These are phyloP conservation scores for Wickerhamomyces silvicola DNA, from an alignment of 805 yeast genomes.

Conservation along the genomic window DNA sequence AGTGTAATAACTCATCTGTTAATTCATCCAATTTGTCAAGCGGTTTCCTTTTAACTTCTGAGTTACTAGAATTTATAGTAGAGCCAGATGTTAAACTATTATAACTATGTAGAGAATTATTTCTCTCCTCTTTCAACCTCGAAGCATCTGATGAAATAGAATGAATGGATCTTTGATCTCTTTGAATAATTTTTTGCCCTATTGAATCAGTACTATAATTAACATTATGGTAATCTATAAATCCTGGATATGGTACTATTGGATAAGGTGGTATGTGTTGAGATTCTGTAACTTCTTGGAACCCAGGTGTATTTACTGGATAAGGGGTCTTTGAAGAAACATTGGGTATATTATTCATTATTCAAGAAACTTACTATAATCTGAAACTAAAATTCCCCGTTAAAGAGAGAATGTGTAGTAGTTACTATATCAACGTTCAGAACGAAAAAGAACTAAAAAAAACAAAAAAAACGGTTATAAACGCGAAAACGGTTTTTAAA, in stretches of 20 bases:
- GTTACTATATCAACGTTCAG: too few relatives aligned
- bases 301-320: too few relatives aligned
- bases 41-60: too few relatives aligned
- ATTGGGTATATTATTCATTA: too few relatives aligned
- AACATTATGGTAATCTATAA: constrained; percentile 4
- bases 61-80: neutral
- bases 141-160: constrained; percentile 1
- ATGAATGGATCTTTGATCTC: constrained; percentile 8
- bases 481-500: too few relatives aligned
- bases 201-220: constrained; percentile 14
- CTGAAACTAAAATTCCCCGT: too few relatives aligned
- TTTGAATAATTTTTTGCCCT: constrained; percentile 6
- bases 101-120: neutral
- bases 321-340: too few relatives aligned
- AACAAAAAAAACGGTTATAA: too few relatives aligned
- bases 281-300: too few relatives aligned
- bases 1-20: constrained; percentile 20
- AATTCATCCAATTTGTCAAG: neutral
- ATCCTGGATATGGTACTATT: constrained; percentile 13
- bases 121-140: constrained; percentile 3
- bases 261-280: constrained; percentile 16
- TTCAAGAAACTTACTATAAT: too few relatives aligned
- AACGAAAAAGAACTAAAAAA: too few relatives aligned
- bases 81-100: neutral
- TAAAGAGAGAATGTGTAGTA: too few relatives aligned